These are phyloP conservation scores for Phytophthora tubulina DNA, from an alignment of 352 stramenopile genomes.

Conservation along the genomic window DNA sequence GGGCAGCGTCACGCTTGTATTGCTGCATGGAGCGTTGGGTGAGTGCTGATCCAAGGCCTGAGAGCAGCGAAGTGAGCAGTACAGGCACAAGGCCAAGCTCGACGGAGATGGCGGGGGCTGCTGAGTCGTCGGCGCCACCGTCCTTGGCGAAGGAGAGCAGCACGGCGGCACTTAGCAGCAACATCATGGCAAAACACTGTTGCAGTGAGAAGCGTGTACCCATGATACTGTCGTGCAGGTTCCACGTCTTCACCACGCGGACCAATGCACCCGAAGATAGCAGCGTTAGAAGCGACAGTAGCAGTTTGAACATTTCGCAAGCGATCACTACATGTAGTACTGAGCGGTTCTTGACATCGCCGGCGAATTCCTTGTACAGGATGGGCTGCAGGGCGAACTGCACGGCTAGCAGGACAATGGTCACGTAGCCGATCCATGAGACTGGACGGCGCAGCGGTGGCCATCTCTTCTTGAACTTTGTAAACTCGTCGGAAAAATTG, in stretches of 20 bases:
- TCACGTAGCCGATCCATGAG: slow-evolving; percentile 45
- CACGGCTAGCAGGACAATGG: slow-evolving; percentile 77
- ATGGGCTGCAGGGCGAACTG: slow-evolving; percentile 89
- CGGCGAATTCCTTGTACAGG: slow-evolving; percentile 83
- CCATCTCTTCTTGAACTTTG: no score
- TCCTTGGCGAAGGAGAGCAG: slow-evolving; percentile 77
- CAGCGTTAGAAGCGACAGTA: slow-evolving; percentile 64
- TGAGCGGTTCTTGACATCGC: slow-evolving; percentile 59
- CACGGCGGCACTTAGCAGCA: slow-evolving; percentile 74
- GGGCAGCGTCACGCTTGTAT: slow-evolving; percentile 66
- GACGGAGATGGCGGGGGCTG: slow-evolving; percentile 47
- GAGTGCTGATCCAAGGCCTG: slow-evolving; percentile 76
- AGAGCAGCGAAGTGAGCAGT: slow-evolving; percentile 77
- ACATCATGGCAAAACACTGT: slow-evolving; percentile 82
- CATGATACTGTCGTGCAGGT: slow-evolving; percentile 45
- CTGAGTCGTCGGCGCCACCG: slow-evolving; percentile 15
- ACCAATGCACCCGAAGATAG: slow-evolving; percentile 44
- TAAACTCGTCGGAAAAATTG: no score
- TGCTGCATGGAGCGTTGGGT: slow-evolving; percentile 86
- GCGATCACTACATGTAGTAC: slow-evolving; percentile 67
- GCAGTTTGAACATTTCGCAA: slow-evolving; percentile 78
- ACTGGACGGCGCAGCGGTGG: slow-evolving; percentile 14
- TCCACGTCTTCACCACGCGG: slow-evolving; percentile 65
- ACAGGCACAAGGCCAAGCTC: slow-evolving; percentile 76
- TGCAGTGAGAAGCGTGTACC: slow-evolving; percentile 71